Base-by-base conservation (phyloP, 2,329 filamentous ascomycete genomes). In the Calonectria pseudoreteaudii region DNA sequence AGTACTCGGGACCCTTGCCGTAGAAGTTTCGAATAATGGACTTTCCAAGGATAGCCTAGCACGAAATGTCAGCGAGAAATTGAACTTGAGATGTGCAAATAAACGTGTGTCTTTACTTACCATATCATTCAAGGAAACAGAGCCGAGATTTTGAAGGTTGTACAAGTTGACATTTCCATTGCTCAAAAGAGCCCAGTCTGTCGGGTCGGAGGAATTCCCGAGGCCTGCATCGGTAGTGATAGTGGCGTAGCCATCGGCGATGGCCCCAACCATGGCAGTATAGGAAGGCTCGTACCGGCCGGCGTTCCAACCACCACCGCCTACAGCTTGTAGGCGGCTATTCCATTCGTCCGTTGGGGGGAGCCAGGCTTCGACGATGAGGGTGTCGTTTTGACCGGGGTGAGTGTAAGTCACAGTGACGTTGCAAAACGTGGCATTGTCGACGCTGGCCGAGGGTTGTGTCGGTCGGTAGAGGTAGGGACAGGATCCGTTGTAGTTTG, bases 351-450 rank as follows among this genome's bases (percentile, higher is more conserved):
- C 26, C 14, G 34, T 3, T 20, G 56, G 18, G 4, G 56, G 56
- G 10, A 62, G 56, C 56, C 56, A 62, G 26, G 56, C 38, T 20
- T 62, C 56, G 11, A 62, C 56, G 7, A 62, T 62, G 14, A 62
- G 56, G 34, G 56, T 62, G 13, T 62, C 56, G 23, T 62, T 62
- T 38, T 62, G 56, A 18, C 56, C 56, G 7, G 56, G 56, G 14
- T 62, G 56, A 34, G 56, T 62, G 56, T 62, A 62, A 28, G 56
- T 62, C 34, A 62, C 56, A 2, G 56, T 62, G 7, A 62, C 56
- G 23, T 62, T 62, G 56, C 56, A 62, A 34, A 62, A 62, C 1
- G 56, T 62, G 23, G 56, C 56, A 62, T 62, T 62, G n/a, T 62
- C 23, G 23, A 62, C 14, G 4, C 26, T 28, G 6, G 36, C 56